Evolutionary conservation across 225 moss, liverwort and hornwort genomes (phyloP).

Genomic region (Asterella californica): DNA sequence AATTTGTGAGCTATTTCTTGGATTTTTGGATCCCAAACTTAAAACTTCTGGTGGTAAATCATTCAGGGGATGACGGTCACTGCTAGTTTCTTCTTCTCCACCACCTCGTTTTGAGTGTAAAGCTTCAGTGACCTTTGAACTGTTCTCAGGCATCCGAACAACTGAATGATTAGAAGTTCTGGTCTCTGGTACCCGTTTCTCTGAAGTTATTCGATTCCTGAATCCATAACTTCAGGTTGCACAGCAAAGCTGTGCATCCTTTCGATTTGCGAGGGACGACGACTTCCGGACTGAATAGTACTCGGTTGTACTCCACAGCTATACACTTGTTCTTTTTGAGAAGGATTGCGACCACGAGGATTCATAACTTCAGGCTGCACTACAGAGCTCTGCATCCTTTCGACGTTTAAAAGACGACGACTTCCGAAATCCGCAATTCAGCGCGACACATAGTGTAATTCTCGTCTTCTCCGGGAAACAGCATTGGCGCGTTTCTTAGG

Average conservation of each 20-base stretch:
- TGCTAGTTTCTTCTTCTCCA: background rate
- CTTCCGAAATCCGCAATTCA: no score
- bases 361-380: background rate
- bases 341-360: background rate
- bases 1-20: constrained; percentile 28
- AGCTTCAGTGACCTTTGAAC: background rate
- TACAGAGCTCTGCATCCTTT: background rate
- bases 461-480: no score
- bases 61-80: background rate
- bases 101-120: background rate
- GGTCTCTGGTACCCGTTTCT: background rate
- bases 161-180: background rate
- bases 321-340: background rate
- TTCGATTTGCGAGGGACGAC: background rate
- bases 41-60: constrained; percentile 12
- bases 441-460: no score
- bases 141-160: background rate
- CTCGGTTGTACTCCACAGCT: background rate
- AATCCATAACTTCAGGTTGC: background rate
- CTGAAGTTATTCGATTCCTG: background rate
- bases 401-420: background rate
- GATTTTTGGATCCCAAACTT: constrained; percentile 13
- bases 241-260: background rate
- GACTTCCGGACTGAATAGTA: background rate
- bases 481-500: no score